Evolutionary conservation across 208 protist species (phyloP), one percentile per base, ranked within the genome.

Genomic region (Acanthamoeba healyi): DNA sequence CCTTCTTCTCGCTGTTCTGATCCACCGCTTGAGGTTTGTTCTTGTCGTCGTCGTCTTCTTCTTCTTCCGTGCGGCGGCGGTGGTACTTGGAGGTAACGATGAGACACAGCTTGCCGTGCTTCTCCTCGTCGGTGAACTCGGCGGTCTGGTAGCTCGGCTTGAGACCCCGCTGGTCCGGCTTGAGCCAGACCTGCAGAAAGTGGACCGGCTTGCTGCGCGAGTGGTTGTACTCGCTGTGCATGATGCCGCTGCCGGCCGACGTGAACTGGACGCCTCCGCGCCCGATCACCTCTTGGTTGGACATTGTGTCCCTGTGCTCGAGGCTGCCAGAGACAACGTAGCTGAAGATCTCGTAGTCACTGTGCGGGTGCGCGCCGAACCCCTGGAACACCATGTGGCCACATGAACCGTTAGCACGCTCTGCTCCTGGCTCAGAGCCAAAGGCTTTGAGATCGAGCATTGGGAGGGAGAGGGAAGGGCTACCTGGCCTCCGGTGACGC

Each of bases 261-360:
- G 94, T 96, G 93, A 96, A 96, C 65, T 96, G 95, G 19, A 96
- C 92, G 29, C 32, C 29, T 17, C 95, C 94, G 14, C 95, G n/a
- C 10, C 94, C 79, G 22, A 96, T 77, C 24, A 86, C 42, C 67
- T 96, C 92, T 86, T 40, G 10, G 40, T 63, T 88, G 70, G 86
- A 67, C 24, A 96, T 88, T 32, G 90, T 82, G 42, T 96, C 95
- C 86, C 94, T 5, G 88, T 96, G 95, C 38, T 94, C 95, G 26
- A 96, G 32, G 9, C 29, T 10, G 26, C 95, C 95, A 26, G 4
- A 42, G 26, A 96, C 29, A 40, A 96, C 81, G 46, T 96, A 96
- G 26, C 94, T 95, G 54, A 96, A 82, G 32, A 96, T 96, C 89
- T 96, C 95, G 46, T 95, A 95, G 88, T 96, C 32, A 40, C 19